Evolutionary conservation across 2,329 filamentous ascomycete genomes (phyloP).

Genomic region (Mycocentrospora acerina): DNA sequence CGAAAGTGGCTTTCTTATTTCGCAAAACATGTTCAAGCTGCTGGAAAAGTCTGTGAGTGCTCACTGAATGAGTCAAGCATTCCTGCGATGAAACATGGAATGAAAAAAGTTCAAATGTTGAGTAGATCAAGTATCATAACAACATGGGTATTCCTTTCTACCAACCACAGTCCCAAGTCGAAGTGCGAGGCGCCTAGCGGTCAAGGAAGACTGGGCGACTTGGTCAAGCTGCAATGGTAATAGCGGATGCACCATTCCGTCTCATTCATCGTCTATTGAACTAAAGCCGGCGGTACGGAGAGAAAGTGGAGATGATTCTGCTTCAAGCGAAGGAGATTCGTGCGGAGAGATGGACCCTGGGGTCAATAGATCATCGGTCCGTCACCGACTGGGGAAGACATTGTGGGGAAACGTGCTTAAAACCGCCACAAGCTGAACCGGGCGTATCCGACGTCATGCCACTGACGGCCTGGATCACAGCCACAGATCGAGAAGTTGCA

Average conservation of each 20-base stretch:
- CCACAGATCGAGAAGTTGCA: neutral
- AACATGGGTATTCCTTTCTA: too few relatives aligned
- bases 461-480: neutral
- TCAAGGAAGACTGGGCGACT: too few relatives aligned
- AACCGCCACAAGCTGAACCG: conserved; percentile 1
- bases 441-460: neutral
- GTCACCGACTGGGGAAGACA: conserved; percentile 18
- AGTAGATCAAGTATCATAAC: too few relatives aligned
- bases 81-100: too few relatives aligned
- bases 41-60: too few relatives aligned
- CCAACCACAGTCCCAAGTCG: too few relatives aligned
- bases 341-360: conserved; percentile 24
- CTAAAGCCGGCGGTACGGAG: conserved; percentile 25
- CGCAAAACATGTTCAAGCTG: too few relatives aligned
- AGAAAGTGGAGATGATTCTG: conserved; percentile 24
- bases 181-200: too few relatives aligned
- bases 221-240: too few relatives aligned
- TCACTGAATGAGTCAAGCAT: too few relatives aligned
- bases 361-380: conserved; percentile 22
- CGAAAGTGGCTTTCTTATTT: conserved; percentile 10
- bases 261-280: neutral
- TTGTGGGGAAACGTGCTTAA: conserved; percentile 35
- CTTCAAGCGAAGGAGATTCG: conserved; percentile 18
- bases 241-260: too few relatives aligned
- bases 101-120: too few relatives aligned